Conservation (phyloP, 352 stramenopile species). For the Phytopythium mirpurense region DNA sequence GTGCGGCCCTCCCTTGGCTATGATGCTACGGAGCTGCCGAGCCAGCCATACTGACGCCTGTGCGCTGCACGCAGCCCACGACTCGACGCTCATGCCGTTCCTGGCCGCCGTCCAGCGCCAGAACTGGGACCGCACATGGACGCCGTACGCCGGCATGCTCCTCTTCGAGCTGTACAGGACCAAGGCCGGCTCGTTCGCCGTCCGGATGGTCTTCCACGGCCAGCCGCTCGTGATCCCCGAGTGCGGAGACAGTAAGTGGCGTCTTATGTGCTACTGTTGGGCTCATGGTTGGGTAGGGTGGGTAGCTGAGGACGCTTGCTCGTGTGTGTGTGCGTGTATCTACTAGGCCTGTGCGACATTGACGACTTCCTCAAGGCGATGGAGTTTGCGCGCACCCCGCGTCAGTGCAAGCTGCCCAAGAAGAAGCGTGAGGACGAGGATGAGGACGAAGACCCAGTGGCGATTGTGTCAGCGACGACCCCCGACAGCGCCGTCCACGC, state of each 20-base stretch:
- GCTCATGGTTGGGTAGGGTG: too few relatives aligned
- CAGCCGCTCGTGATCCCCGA: slow-evolving; percentile 64
- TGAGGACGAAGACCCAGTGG: slow-evolving; percentile 19
- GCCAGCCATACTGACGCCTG: neutral
- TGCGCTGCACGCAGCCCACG: slow-evolving; percentile 26
- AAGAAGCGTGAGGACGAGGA: slow-evolving; percentile 20
- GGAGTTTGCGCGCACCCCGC: slow-evolving; percentile 47
- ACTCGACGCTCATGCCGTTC: slow-evolving; percentile 86
- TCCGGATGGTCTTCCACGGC: slow-evolving; percentile 74
- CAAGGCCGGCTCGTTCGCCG: slow-evolving; percentile 42
- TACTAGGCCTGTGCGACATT: slow-evolving; percentile 50
- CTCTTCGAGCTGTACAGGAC: slow-evolving; percentile 80
- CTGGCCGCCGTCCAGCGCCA: slow-evolving; percentile 60
- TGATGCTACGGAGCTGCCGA: too few relatives aligned
- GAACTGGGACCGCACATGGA: slow-evolving; percentile 82
- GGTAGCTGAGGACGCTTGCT: too few relatives aligned
- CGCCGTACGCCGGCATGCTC: slow-evolving; percentile 75
- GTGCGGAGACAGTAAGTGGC: slow-evolving; percentile 59
- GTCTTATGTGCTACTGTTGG: too few relatives aligned
- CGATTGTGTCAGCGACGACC: slow-evolving; percentile 14
- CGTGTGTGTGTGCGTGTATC: neutral
- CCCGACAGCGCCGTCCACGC: slow-evolving; percentile 9
- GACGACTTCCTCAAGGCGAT: slow-evolving; percentile 52
- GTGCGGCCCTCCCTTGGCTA: slow-evolving; percentile 18
- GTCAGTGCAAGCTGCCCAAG: slow-evolving; percentile 39